phyloP scores from a whole-genome alignment of 2,329 filamentous ascomycete genomes.

The Blastomyces parvus region DNA sequence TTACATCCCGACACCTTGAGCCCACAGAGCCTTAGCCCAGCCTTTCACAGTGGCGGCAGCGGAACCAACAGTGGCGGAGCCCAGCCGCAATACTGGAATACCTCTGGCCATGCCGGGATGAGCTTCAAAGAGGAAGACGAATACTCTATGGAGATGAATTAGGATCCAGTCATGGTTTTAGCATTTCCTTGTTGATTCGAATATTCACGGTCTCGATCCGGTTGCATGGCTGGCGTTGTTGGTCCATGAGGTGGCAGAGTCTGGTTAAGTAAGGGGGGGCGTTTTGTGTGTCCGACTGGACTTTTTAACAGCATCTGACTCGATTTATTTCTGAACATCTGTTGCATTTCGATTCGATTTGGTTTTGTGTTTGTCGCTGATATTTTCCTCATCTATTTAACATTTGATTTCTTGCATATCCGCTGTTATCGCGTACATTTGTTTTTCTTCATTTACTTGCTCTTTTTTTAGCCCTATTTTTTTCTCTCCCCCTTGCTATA shows the following conservation, averaged over 20 bases:
- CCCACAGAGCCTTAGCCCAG: conserved; percentile 57
- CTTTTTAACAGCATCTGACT: neutral
- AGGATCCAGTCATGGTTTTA: conserved; percentile 6
- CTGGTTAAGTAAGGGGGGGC: neutral
- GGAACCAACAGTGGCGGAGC: conserved; percentile 43
- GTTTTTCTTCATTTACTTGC: neutral
- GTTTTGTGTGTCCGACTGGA: neutral
- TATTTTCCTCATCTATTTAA: neutral
- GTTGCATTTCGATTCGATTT: neutral
- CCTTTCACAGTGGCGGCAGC: conserved; percentile 62
- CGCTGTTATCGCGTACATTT: neutral
- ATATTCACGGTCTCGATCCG: neutral
- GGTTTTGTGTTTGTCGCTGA: neutral
- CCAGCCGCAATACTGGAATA: conserved; percentile 47
- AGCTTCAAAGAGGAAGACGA: conserved; percentile 94
- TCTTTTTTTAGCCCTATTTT: neutral
- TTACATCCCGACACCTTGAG: conserved; percentile 42
- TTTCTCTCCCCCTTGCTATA: no score
- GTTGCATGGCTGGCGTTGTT: conserved; percentile 10
- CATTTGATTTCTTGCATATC: neutral
- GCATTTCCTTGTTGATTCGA: neutral
- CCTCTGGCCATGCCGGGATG: conserved; percentile 46
- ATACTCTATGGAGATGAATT: conserved; percentile 65
- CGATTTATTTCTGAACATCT: neutral
- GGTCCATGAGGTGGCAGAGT: conserved; percentile 5